phyloP scores from a whole-genome alignment of 805 yeast genomes.

The Barnettozyma vustinii region DNA sequence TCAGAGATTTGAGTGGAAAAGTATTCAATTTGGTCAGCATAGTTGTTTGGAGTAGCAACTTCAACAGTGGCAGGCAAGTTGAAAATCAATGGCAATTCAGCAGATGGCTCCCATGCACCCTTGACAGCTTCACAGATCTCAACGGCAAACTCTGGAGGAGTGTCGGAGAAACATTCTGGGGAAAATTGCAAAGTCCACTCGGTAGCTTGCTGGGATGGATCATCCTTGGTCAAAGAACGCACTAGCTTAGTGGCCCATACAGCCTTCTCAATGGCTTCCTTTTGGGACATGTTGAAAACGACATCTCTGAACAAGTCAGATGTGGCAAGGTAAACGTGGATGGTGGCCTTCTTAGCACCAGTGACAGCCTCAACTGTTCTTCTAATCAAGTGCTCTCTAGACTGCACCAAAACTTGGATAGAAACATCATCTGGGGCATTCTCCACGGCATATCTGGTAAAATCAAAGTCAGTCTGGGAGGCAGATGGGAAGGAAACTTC shows the following conservation, averaged over 20 bases:
- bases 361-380: constrained; percentile 69
- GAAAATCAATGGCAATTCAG: constrained; percentile 66
- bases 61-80: constrained; percentile 81
- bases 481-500: constrained; percentile 81
- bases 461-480: constrained; percentile 77
- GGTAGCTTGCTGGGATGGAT: constrained; percentile 57
- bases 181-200: constrained; percentile 70
- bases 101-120: constrained; percentile 76
- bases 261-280: constrained; percentile 65
- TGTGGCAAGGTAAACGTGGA: constrained; percentile 72
- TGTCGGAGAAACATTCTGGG: constrained; percentile 74
- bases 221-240: constrained; percentile 67
- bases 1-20: constrained; percentile 62
- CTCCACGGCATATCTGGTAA: constrained; percentile 74
- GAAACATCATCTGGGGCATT: constrained; percentile 71
- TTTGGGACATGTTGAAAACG: constrained; percentile 65
- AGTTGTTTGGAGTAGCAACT: constrained; percentile 67
- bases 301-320: constrained; percentile 71
- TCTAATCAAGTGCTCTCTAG: constrained; percentile 68
- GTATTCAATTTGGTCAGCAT: constrained; percentile 78
- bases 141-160: constrained; percentile 67
- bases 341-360: constrained; percentile 68
- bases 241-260: constrained; percentile 66
- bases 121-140: constrained; percentile 78
- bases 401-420: constrained; percentile 70